Conservation (phyloP, 2,329 filamentous ascomycete genomes). For the Diplodia seriata region DNA sequence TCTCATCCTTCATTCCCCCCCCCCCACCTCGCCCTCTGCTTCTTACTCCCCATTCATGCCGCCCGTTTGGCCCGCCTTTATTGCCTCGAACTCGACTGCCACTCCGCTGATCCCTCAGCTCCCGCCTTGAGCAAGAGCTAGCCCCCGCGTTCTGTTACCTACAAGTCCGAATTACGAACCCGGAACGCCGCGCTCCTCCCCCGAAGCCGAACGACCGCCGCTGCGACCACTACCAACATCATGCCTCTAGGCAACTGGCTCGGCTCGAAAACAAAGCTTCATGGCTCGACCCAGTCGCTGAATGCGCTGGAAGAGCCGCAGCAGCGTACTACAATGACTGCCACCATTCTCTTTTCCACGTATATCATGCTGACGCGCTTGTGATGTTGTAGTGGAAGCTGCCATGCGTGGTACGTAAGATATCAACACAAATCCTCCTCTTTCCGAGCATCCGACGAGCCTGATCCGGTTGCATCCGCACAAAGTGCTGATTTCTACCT, state of each 20-base stretch:
- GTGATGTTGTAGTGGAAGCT: constrained; percentile 49
- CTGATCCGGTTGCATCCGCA: neutral
- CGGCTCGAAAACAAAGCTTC: constrained; percentile 42
- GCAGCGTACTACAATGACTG: constrained; percentile 53
- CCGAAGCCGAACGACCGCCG: neutral
- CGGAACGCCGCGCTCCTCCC: neutral
- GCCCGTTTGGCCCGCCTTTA: constrained; percentile 19
- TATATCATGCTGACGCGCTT: constrained; percentile 36
- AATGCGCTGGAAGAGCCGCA: constrained; percentile 65
- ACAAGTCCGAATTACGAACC: neutral
- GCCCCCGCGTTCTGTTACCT: neutral
- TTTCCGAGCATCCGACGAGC: neutral
- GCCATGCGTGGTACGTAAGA: constrained; percentile 53
- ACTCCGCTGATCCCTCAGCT: neutral
- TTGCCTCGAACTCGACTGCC: constrained; percentile 4
- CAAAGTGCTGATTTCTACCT: neutral
- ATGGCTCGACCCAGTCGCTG: constrained; percentile 61
- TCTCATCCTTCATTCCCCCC: constrained; percentile 7
- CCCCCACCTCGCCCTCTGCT: neutral
- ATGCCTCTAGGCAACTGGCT: constrained; percentile 43
- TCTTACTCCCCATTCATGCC: constrained; percentile 10
- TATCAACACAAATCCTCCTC: neutral
- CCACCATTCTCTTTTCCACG: neutral
- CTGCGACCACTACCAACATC: neutral
- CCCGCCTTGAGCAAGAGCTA: neutral